Base-by-base conservation (phyloP, 2,329 filamentous ascomycete species). In the Aspergillus transmontanensis region DNA sequence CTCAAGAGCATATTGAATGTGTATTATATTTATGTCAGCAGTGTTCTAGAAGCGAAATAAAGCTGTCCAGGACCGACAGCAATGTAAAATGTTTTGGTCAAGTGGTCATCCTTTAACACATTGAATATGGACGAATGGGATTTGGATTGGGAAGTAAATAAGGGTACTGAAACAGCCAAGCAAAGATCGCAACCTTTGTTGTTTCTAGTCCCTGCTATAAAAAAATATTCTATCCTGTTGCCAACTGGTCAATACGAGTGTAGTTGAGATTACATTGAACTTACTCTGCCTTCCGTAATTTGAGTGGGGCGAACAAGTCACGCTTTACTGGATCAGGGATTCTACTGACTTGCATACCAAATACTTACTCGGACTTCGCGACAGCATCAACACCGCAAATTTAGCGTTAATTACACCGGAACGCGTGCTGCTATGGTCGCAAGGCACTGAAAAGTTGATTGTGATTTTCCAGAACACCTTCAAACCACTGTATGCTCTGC, bases 11-110 rank as follows among this genome's bases (percentile, higher is more conserved):
- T 41, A n/a, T 59, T 39, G n/a, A 32, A 48, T 50, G 23, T 59
- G 57, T 59, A 59, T 59, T 59, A 59, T 59, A 59, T 51, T 59
- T 59, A 39, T 26, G 51, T 54, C 30, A 36, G 5, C 28, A 54
- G 19, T 54, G 32, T 36, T 54, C 19, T 54, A 55, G 51, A 55
- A 36, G 51, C 51, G 51, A 55, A 39, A 55, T 55, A 21, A 55
- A 55, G 51, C 51, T 55, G 51, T 55, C 51, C 51, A 23, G 51
- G 51, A 55, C 30, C 21, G 51, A 39, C 51, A 55, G 51, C 51
- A 19, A 19, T 55, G 21, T 55, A 39, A 36, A 36, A 39, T 55
- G 12, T 16, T 10, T 55, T 55, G 14, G 30, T 34, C 19, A 36
- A n/a, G 26, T n/a, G 46, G 28, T 32, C 26, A 10, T 50, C 14